Evolutionary conservation across 2,329 filamentous ascomycete species (phyloP), one percentile per base, ranked within the genome.

Genomic region (Claviceps cyperi): DNA sequence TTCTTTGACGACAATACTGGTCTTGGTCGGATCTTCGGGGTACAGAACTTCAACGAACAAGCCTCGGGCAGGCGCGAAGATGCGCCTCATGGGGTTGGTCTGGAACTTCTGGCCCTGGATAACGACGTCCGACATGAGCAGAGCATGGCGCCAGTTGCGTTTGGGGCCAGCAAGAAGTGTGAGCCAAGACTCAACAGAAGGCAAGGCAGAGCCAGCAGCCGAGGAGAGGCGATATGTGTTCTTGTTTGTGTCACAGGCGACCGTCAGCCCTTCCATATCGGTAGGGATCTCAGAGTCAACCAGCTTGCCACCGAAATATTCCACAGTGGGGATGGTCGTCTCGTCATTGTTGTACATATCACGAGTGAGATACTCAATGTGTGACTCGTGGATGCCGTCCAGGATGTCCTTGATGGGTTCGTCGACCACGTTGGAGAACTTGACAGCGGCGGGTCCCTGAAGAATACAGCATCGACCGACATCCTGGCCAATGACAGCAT

Each of bases 61-160:
- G 45, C 92, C 92, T 36, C 83, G 82, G 14, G 81, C 79, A 14
- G 92, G 92, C 11, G 86, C 83, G 57, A 97, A 91, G 52, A 98
- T 89, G 51, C 91, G 83, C 64, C 83, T 85, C 71, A 96, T 85
- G 0, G 92, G 94, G 69, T 98, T 98, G 51, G 88, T 94, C 72
- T 97, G 88, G 73, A 95, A 97, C 63, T 94, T 89, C 66, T 95
- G 85, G 15, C 90, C 92, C 67, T 98, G 92, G 4, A 96, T 86
- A 56, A 96, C 83, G 28, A 96, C 85, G 57, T 98, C 91, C 0
- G 90, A 85, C 52, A 88, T 87, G 68, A 98, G 91, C 52, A 98
- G 80, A 28, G 92, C 92, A 63, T 96, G 88, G 52, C 91, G 81
- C 92, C 92, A 98, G 47, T 86, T 96, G 62, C 90, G 86, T 53